Conservation (phyloP, 2,329 filamentous ascomycete genomes). For the Botrytis sinoallii region DNA sequence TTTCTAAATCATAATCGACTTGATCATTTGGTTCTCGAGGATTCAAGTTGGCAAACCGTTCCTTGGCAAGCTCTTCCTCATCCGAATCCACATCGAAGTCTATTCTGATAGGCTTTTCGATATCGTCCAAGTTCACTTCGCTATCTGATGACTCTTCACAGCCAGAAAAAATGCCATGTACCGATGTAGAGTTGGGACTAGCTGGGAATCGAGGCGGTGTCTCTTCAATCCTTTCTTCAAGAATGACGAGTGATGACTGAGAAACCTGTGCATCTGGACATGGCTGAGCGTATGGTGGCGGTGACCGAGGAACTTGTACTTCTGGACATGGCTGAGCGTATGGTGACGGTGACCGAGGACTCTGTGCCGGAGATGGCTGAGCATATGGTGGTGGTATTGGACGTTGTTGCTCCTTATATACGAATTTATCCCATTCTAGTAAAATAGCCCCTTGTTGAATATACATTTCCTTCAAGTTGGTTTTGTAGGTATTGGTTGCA, state of each 20-base stretch:
- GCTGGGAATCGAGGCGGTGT: not conserved
- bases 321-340: not conserved
- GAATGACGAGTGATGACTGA: not conserved
- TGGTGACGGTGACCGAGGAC: not conserved
- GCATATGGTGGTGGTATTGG: too few relatives aligned
- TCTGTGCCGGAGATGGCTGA: not conserved
- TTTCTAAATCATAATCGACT: not conserved
- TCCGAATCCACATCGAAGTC: not conserved
- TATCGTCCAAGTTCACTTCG: not conserved
- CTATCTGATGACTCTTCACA: not conserved
- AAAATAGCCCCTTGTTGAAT: not conserved
- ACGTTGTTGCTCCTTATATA: not conserved
- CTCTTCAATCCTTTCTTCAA: not conserved
- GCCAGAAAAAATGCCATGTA: not conserved
- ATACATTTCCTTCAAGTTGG: not conserved
- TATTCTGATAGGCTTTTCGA: not conserved
- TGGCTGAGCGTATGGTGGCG: not conserved
- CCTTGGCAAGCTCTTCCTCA: not conserved
- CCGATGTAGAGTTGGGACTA: not conserved
- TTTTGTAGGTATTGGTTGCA: not conserved
- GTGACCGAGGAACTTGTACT: not conserved
- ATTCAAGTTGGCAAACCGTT: not conserved
- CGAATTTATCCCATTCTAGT: not conserved
- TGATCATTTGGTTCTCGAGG: conserved; percentile 5
- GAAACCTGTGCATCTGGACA: not conserved